Evolutionary conservation across 495 filamentous ascomycete species (phyloP), one percentile per base, ranked within the genome.

Genomic region (Daldinia concentrica): DNA sequence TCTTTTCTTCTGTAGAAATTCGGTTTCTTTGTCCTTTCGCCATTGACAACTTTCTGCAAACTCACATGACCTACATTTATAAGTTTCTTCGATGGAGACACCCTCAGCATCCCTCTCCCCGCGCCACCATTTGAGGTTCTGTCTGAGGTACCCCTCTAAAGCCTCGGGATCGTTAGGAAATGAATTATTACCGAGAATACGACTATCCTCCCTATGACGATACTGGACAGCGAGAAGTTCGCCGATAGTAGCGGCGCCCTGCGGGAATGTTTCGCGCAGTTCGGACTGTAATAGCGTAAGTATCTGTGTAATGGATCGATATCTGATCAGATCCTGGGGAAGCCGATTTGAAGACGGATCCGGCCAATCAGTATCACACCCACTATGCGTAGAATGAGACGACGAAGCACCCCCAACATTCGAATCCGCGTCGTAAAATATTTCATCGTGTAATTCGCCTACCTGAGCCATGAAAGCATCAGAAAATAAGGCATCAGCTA

Each of bases 51-150:
- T 72, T 7, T 81, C 83, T 2, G 79, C 80, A 73, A 90, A 90
- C 50, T 89, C 86, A 70, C 88, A 90, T 26, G 64, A 78, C 8
- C 80, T 72, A 76, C 95, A 99, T 79, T 99, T 99, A 84, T 90
- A 97, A 0, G 92, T 92, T 66, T 98, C 96, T 78, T 94, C 90
- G 12, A 96, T 84, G n/a, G 85, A 80, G 7, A 98, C 96, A 9
- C 95, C 95, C n/a, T 86, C 82, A 0, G 94, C 88, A 62, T 84
- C 81, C 17, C 94, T 79, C 76, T 93, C 85, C 4, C 96, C 95
- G 45, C 85, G 87, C 95, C 95, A 98, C 93, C 93, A 98, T 27
- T 82, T 76, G 86, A 98, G 86, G 75, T 91, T 89, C 24, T 89
- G 83, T 4, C 78, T 74, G 1, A 97, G 69, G 75, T 97, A 95